Base-by-base conservation (phyloP, 371 early-diverging fungal species). In the Phascolomyces articulosus region DNA sequence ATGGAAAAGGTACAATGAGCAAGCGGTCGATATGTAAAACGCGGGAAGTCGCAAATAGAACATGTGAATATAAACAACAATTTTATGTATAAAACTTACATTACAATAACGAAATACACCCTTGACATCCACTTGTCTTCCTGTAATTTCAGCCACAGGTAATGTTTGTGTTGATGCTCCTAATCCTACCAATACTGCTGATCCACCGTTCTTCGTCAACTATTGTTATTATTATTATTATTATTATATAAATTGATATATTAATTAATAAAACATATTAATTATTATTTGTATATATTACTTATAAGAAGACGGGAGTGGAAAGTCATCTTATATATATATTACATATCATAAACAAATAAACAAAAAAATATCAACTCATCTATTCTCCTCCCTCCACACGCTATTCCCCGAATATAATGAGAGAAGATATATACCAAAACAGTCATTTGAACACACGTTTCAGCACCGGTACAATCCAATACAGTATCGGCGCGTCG, bases 381-480 rank as follows among this genome's bases (percentile, higher is more conserved):
- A 34, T 34, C 34, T 34, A n/a, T n/a, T n/a, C n/a, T n/a, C n/a
- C n/a, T n/a, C n/a, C 34, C 34, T 11, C 34, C 34, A 34, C 34
- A 34, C 11, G 6, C 0, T 34, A 34, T 34, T 34, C 11, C 11
- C 34, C 34, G 11, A 11, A 34, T 34, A 34, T 9, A 34, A 9
- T 34, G 11, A 34, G 6, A 9, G 6, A 34, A 9, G 0, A 34
- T n/a, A n/a, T 11, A 34, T 68, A 70, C 74, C 64, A 64, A 64
- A 27, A 84, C 63, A 29, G 82, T 64, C 68, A 74, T 78, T 51
- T 82, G 82, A 18, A 80, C 82, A 64, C 80, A 82, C 15, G 80
- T 75, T 60, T 84, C 84, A n/a, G 74, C 84, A 31, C 84, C 84
- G n/a, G 77, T 76, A 63, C 80, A 79, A 48, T 84, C 84, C 62